Evolutionary conservation across 192 early-diverging fungal genomes (phyloP), one percentile per base, ranked within the genome.

Genomic region (Cladochytrium replicatum): DNA sequence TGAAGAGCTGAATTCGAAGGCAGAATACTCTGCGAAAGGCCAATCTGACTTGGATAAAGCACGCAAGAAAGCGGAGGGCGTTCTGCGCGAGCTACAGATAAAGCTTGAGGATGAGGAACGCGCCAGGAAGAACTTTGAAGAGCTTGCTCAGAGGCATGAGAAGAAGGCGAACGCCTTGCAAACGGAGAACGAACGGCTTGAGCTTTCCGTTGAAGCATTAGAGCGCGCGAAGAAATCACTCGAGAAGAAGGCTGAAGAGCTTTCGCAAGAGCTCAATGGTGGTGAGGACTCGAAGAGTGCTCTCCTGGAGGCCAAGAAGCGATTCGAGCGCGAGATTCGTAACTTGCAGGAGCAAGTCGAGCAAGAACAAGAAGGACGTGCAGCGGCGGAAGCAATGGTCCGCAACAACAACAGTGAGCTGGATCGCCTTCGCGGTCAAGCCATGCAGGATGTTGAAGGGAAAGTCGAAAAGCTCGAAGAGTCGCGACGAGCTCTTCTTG

Each of bases 381-480:
- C 71, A 43, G 58, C 48, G 3, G 63, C 86, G 38, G 73, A 74
- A 46, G 58, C 69, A 9, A 73, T 72, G 48, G 65, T 72, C 44
- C 66, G 66, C 47, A 63, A 53, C 15, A 24, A 51, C 4, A 40
- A 46, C 21, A 62, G 55, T 0, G 80, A 84, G 26, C 46, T 78
- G 3, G 81, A 83, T 26, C 55, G 70, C 13, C 48, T 83, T 8
- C 66, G 77, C 19, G 66, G 54, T 44, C 73, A 68, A 53, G 69
- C 81, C n/a, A 58, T 74, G 37, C 61, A 75, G 0, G 86, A 89
- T 39, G 67, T 78, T 32, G 85, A 86, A 37, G 83, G 74, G 47
- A 81, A 77, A 30, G 61, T 92, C 37, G 81, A 81, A 22, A 80
- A 80, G 34, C 68, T 89, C 1, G 89, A 92, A 60, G 86, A 86